phyloP scores from a whole-genome alignment of 495 filamentous ascomycete genomes.

The Aspergillus biplanus region DNA sequence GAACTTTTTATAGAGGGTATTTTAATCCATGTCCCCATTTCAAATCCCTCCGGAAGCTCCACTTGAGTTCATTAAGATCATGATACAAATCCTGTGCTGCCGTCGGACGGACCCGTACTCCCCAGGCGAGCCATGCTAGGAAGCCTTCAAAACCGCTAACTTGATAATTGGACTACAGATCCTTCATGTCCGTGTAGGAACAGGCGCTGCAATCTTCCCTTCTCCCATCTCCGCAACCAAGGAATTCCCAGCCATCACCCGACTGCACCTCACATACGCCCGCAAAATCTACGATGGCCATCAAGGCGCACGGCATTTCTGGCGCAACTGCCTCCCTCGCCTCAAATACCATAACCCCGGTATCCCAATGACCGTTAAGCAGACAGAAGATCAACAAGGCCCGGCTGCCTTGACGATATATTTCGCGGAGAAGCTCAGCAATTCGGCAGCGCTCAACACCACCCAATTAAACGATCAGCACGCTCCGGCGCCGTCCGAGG shows the following conservation, averaged over 20 bases:
- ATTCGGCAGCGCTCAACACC: constrained; percentile 33
- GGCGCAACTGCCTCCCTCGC: constrained; percentile 77
- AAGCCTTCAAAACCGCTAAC: constrained; percentile 11
- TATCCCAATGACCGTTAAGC: constrained; percentile 78
- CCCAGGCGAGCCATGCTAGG: neutral
- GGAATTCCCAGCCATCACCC: constrained; percentile 66
- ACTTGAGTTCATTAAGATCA: constrained; percentile 3
- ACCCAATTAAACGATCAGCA: constrained; percentile 37
- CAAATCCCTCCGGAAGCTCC: neutral
- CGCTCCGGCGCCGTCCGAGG: constrained; percentile 37
- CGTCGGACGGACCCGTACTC: neutral
- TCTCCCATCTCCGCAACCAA: constrained; percentile 43
- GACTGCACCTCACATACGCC: constrained; percentile 84
- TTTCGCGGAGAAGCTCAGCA: constrained; percentile 54
- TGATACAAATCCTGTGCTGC: neutral
- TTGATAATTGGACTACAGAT: constrained; percentile 51
- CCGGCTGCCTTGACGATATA: constrained; percentile 77
- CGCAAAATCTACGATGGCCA: constrained; percentile 60
- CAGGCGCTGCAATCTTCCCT: constrained; percentile 80
- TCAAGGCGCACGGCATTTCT: constrained; percentile 88
- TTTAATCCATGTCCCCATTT: constrained; percentile 13
- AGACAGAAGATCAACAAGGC: constrained; percentile 55
- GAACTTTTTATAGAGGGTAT: constrained; percentile 36
- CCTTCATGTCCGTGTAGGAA: constrained; percentile 71
- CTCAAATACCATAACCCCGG: constrained; percentile 94